phyloP scores from a whole-genome alignment of 768 basidiomycete species.

The Calocybe gangraenosa region DNA sequence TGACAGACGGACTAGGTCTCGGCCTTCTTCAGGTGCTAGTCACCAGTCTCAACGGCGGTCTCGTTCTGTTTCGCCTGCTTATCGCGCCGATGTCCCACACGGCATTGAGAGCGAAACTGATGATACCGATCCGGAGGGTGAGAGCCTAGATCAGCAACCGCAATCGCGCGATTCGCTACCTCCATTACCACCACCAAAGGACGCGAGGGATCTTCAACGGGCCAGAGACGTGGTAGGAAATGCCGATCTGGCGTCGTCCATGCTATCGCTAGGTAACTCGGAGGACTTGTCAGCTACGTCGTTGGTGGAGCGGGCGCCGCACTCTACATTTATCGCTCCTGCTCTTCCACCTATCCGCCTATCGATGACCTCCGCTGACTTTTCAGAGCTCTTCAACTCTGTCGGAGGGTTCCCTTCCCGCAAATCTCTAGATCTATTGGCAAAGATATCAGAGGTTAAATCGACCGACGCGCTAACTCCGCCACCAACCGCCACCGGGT shows the following conservation, averaged over 20 bases:
- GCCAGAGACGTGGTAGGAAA: neutral
- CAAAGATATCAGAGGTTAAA: constrained; percentile 35
- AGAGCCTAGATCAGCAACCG: constrained; percentile 23
- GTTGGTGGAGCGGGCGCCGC: constrained; percentile 62
- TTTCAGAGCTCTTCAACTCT: constrained; percentile 66
- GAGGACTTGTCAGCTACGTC: constrained; percentile 53
- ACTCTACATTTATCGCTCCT: constrained; percentile 79
- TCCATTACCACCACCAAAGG: constrained; percentile 46
- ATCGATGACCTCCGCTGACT: constrained; percentile 80
- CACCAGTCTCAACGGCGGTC: constrained; percentile 31
- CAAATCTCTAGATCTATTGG: constrained; percentile 43
- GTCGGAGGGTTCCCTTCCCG: constrained; percentile 48
- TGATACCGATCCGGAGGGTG: constrained; percentile 58
- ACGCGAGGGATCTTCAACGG: constrained; percentile 14
- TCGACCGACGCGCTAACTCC: constrained; percentile 25
- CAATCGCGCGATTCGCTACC: constrained; percentile 21
- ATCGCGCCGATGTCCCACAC: constrained; percentile 66
- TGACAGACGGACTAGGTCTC: constrained; percentile 17
- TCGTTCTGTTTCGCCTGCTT: constrained; percentile 56
- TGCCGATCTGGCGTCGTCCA: constrained; percentile 23
- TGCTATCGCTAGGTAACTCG: constrained; percentile 28
- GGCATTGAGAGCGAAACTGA: constrained; percentile 69
- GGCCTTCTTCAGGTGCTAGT: constrained; percentile 26
- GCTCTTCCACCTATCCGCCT: constrained; percentile 90
- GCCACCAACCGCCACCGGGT: constrained; percentile 23